Conservation (phyloP, 1,139 yeast species). For the Suhomyces coccinellae region DNA sequence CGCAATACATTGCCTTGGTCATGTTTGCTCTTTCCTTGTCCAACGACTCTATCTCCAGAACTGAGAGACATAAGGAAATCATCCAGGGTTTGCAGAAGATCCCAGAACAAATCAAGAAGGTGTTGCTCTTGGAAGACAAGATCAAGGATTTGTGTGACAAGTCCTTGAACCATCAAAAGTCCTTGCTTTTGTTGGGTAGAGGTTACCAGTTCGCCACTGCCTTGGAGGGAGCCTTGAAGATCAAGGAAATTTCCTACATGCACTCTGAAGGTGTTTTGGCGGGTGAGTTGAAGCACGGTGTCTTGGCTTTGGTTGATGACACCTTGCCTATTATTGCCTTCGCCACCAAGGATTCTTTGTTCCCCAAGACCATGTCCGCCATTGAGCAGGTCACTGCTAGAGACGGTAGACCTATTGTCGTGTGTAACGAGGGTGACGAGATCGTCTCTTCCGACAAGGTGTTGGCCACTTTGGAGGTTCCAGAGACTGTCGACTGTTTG, state of each 20-base stretch:
- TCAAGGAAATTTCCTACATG: constrained; percentile 97
- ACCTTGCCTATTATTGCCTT: constrained; percentile 90
- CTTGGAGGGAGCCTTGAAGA: constrained; percentile 96
- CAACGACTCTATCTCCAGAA: constrained; percentile 81
- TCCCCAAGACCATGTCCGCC: constrained; percentile 95
- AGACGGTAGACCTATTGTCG: constrained; percentile 93
- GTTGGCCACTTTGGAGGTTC: constrained; percentile 79
- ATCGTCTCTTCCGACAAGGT: constrained; percentile 54
- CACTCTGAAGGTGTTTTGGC: constrained; percentile 99
- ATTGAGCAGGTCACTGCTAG: constrained; percentile 97
- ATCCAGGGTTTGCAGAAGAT: constrained; percentile 82
- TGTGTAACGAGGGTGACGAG: constrained; percentile 87
- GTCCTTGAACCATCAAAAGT: constrained; percentile 75
- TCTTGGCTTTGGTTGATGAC: constrained; percentile 93
- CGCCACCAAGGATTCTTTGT: constrained; percentile 96
- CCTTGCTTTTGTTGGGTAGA: constrained; percentile 89
- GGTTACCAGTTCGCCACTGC: constrained; percentile 98
- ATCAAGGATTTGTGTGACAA: constrained; percentile 76
- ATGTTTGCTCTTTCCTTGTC: constrained; percentile 95
- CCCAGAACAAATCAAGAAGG: constrained; percentile 82
- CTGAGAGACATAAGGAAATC: constrained; percentile 77
- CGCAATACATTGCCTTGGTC: constrained; percentile 95
- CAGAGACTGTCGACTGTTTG: constrained; percentile 93
- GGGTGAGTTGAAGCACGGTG: constrained; percentile 99
- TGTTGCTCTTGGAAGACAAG: constrained; percentile 67